Percentiles rank a stretch among this genome's conserved stretches.
Evolutionary conservation across 1,139 yeast species (phyloP).

Genomic region (Saccharomycopsis crataegensis): DNA sequence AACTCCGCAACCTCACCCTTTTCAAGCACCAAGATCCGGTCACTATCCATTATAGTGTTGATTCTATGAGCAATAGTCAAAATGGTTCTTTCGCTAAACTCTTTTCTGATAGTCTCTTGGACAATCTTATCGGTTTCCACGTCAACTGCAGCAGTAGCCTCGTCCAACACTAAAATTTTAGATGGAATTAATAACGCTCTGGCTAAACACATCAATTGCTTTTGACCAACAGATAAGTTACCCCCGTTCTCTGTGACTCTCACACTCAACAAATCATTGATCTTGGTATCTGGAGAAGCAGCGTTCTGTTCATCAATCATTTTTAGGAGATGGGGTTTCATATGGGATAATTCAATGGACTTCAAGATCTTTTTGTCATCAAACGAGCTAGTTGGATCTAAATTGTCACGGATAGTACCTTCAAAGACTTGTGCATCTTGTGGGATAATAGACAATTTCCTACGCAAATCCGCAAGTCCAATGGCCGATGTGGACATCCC

Average conservation of each 20-base stretch:
- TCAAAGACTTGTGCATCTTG: constrained; percentile 96
- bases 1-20: constrained; percentile 83
- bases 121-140: constrained; percentile 86
- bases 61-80: constrained; percentile 93
- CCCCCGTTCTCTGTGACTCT: constrained; percentile 76
- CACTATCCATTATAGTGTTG: constrained; percentile 89
- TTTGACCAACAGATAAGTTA: constrained; percentile 84
- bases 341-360: constrained; percentile 77
- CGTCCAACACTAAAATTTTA: constrained; percentile 77
- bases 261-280: constrained; percentile 40
- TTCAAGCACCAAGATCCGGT: constrained; percentile 78
- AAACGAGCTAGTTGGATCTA: constrained; percentile 72
- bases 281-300: constrained; percentile 2
- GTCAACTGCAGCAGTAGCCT: constrained; percentile 98
- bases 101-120: constrained; percentile 80
- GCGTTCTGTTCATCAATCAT: constrained; percentile 41
- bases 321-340: constrained; percentile 60
- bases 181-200: constrained; percentile 79
- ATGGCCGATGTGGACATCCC: constrained; percentile 57
- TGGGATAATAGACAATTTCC: constrained; percentile 81
- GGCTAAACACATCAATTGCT: constrained; percentile 87
- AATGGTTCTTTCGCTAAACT: constrained; percentile 82
- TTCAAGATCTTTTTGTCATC: constrained; percentile 79
- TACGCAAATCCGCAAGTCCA: constrained; percentile 81
- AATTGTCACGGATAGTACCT: constrained; percentile 80